Base-by-base conservation (phyloP, 2,329 filamentous ascomycete genomes). In the Aspergillus fructus region DNA sequence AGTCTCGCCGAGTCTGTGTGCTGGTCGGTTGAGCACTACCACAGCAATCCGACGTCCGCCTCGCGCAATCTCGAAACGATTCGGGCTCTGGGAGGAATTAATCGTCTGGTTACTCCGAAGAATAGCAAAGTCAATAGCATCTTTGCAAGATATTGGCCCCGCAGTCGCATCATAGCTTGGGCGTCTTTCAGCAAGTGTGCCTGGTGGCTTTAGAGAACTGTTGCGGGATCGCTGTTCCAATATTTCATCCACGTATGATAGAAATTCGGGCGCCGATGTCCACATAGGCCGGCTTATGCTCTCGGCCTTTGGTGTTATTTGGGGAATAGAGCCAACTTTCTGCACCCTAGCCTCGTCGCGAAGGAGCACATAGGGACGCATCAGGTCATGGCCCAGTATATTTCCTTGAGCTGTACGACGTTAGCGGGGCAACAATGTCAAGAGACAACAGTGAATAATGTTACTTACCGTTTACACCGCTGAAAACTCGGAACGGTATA, bases 31-130 rank as follows among this genome's bases (percentile, higher is more conserved):
- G 33, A 99, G 83, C 76, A 93, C 92, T 55, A 99, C 85, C 5
- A 96, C 91, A 3, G 90, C 93, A 12, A 99, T 93, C n/a, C 88
- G 88, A 55, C 88, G 87, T n/a, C 93, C 93, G 68, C 92, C 93
- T 13, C 93, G 89, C 12, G 93, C 89, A 71, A 99, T 97, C 70
- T 96, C 93, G 71, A 97, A 99, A 40, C 92, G 87, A 68, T 96
- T 97, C n/a, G 89, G 85, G 69, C 90, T 93, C 66, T 91, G 88
- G 37, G 88, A 86, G n/a, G 85, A 83, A 45, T 85, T 82, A 2
- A 80, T 80, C 0, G 85, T 82, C 64, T 88, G 78, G 64, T 91
- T 91, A 69, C 91, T 92, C 62, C 91, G 87, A 53, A 97, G 81
- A 58, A 97, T 96, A 12, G 94, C 87, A 59, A 96, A 82, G 69